phyloP scores from a whole-genome alignment of 805 yeast species.

The Saccharomycopsis synnaedendra region DNA sequence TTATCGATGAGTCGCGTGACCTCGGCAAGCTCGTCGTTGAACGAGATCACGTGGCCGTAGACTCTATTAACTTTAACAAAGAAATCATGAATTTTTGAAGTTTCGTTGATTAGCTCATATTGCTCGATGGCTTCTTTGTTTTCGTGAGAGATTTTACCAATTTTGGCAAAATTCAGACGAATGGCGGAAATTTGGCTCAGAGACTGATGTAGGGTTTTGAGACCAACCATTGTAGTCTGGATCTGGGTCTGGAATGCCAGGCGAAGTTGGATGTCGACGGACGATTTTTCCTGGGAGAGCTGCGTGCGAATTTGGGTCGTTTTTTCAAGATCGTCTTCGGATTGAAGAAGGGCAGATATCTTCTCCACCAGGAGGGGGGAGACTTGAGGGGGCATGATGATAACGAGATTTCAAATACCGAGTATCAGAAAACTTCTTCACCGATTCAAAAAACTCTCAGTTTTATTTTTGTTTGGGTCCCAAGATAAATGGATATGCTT shows the following conservation, averaged over 20 bases:
- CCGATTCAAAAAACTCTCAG: no score
- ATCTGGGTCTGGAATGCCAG: slow-evolving; percentile 58
- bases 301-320: slow-evolving; percentile 42
- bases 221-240: slow-evolving; percentile 37
- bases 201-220: slow-evolving; percentile 27
- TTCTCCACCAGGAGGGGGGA: not conserved
- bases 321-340: slow-evolving; percentile 41
- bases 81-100: slow-evolving; percentile 60
- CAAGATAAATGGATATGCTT: no score
- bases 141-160: slow-evolving; percentile 40
- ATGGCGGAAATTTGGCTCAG: slow-evolving; percentile 39
- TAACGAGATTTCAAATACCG: no score
- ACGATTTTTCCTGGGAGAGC: slow-evolving; percentile 55
- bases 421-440: no score
- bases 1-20: slow-evolving; percentile 43
- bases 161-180: slow-evolving; percentile 31
- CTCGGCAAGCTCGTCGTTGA: slow-evolving; percentile 37
- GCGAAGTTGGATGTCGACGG: slow-evolving; percentile 64
- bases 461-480: no score
- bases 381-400: not conserved
- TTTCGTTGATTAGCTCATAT: slow-evolving; percentile 56
- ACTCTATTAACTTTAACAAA: slow-evolving; percentile 59
- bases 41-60: slow-evolving; percentile 47
- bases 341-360: slow-evolving; percentile 12
- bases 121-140: slow-evolving; percentile 49